These are phyloP conservation scores for Pseudopithomyces maydicus DNA, from an alignment of 2,329 filamentous ascomycete genomes.

Conservation along the genomic window DNA sequence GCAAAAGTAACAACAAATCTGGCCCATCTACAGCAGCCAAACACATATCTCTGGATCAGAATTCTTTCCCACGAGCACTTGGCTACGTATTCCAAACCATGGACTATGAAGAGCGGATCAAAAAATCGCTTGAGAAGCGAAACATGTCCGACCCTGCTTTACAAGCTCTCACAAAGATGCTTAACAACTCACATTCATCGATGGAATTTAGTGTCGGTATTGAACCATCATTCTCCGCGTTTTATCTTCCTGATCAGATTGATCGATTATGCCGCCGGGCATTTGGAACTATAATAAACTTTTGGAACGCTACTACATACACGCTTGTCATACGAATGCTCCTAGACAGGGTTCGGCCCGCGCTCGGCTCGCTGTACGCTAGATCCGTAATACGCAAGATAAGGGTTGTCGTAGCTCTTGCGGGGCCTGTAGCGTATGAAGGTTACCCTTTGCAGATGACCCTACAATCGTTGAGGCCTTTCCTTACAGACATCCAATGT, in stretches of 20 bases:
- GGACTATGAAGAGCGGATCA: conserved; percentile 37
- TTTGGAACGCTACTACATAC: conserved; percentile 80
- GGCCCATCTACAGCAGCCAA: background rate
- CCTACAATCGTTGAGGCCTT: conserved; percentile 77
- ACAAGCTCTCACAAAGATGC: conserved; percentile 71
- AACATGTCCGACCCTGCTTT: conserved; percentile 64
- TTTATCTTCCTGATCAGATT: conserved; percentile 75
- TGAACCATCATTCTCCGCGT: conserved; percentile 84
- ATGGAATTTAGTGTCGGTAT: conserved; percentile 74
- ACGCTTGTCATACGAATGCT: conserved; percentile 77
- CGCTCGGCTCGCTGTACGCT: conserved; percentile 83
- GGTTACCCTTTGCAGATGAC: conserved; percentile 92
- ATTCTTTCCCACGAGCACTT: conserved; percentile 77
- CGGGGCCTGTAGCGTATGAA: conserved; percentile 71
- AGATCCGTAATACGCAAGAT: conserved; percentile 87
- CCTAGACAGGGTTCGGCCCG: conserved; percentile 79
- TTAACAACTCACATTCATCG: conserved; percentile 67
- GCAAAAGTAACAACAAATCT: background rate
- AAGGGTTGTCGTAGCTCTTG: conserved; percentile 77
- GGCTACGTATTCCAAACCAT: conserved; percentile 76
- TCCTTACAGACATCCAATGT: conserved; percentile 82
- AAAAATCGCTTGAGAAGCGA: conserved; percentile 61
- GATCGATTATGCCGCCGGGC: conserved; percentile 77
- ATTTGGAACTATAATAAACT: conserved; percentile 60
- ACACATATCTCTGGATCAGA: conserved; percentile 58